These are phyloP conservation scores for Gypsophila paniculata DNA, from an alignment of 179 eudicot species.

Conservation along the genomic window DNA sequence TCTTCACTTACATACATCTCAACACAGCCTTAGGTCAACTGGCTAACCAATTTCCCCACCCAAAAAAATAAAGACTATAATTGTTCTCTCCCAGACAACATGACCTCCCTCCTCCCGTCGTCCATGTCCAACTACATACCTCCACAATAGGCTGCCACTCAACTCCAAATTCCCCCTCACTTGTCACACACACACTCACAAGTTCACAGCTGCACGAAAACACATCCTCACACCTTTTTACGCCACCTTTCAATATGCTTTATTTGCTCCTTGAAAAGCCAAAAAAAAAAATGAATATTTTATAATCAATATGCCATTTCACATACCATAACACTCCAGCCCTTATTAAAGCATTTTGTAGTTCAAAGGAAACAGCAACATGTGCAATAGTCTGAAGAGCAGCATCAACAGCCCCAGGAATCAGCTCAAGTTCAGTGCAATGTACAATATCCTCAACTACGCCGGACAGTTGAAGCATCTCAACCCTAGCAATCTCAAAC, in stretches of 20 bases:
- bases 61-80: no score
- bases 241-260: neutral
- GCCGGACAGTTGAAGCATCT: slow-evolving; percentile 77
- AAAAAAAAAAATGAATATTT: neutral
- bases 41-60: neutral
- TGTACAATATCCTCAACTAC: slow-evolving; percentile 86
- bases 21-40: slow-evolving; percentile 7
- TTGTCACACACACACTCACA: neutral
- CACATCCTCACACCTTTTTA: neutral
- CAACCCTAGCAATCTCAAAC: slow-evolving; percentile 84
- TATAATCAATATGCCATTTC: neutral
- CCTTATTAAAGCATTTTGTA: slow-evolving; percentile 68
- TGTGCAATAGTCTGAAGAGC: slow-evolving; percentile 85
- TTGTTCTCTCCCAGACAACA: no score
- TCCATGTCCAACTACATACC: neutral
- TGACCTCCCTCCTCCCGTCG: neutral
- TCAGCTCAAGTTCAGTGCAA: slow-evolving; percentile 93
- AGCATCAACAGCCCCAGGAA: slow-evolving; percentile 85
- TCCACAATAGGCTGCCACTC: neutral
- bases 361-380: slow-evolving; percentile 69
- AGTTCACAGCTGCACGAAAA: neutral
- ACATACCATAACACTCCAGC: slow-evolving; percentile 92
- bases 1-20: neutral
- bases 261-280: neutral
- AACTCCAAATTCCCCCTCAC: neutral